Evolutionary conservation across 768 basidiomycete species (phyloP), one percentile per base, ranked within the genome.

Genomic region (Calocera cornea): DNA sequence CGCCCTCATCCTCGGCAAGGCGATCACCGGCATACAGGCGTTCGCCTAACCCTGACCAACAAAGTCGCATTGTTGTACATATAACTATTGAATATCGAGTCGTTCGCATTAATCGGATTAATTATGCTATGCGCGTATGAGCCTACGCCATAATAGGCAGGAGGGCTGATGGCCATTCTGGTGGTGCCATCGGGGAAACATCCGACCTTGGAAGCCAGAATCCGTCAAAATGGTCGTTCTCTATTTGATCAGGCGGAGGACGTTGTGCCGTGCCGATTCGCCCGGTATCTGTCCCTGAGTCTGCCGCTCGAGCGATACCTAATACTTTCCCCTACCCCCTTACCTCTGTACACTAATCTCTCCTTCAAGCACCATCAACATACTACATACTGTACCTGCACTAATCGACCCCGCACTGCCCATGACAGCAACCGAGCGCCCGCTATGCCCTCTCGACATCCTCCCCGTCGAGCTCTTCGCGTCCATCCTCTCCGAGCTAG

Each of bases 1-100:
- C 72, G 81, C 90, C n/a, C 87, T 95, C 68, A 92, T 97, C 65
- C 80, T 99, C 41, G 95, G 95, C 65, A 95, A 90, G 74, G 90
- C 93, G 1, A 87, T 97, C 73, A 97, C 95, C 0, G 92, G 86
- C 16, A 84, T 93, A 47, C 85, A 85, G 44, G 95, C 95, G 1
- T 98, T 97, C 74, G 83, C 83, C 64, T 66, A 60, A 38, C 36
- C n/a, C 14, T 38, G 54, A 8, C 31, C 54, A 14, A 60, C 19
- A 60, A 60, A 33, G 7, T 27, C 14, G 19, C 24, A 24, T 3
- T 47, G 27, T 60, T 60, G 54, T 60, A 60, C 31, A 60, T 60
- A 33, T 33, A n/a, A n/a, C n/a, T n/a, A 47, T 47, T 47, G 44
- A 24, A 47, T 47, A 47, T 38, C 36, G 36, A 38, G 14, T 38